Evolutionary conservation across 1,284 basidiomycete species (phyloP), one percentile per base, ranked within the genome.

Genomic region (Mycena citricolor): DNA sequence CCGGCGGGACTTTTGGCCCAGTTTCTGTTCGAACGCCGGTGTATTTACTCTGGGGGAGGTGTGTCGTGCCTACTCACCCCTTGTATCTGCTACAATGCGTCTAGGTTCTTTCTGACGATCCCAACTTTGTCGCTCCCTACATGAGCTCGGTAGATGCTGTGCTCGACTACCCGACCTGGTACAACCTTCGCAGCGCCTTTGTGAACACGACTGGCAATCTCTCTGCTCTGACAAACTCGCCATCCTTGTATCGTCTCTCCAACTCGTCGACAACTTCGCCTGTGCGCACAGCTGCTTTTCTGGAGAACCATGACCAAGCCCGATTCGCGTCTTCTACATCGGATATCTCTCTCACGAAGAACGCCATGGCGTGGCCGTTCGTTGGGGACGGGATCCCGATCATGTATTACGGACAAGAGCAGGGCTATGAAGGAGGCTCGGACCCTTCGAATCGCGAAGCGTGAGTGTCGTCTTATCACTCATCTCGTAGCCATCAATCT

Each of bases 21-120:
- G 61, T 8, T 90, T 90, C 61, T 77, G 77, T 40, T 61, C 65
- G 19, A 67, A 76, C 11, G 79, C 83, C 0, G 84, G 81, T 0
- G 78, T 86, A n/a, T 90, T 83, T 62, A 83, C 83, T 32, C 76
- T 87, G 13, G 88, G 86, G 38, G 88, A 90, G 68, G 86, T 88
- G 49, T 19, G 52, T 32, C 13, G 33, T 30, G 16, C 34, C 16
- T 23, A n/a, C 2, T 29, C 17, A 30, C 20, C 8, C 33, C 24
- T 25, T 19, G 20, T 30, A 13, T 30, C 16, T 21, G 12, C 13
- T 10, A 36, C 30, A 5, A 26, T 12, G 11, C 16, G n/a, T 24
- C 17, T 36, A 73, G 68, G 59, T 73, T 46, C 56, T 70, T 57
- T 71, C 71, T 43, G 45, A 57, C 52, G 57, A 68, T 60, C 60